A percentile compares a stretch with the other conserved stretches of the same genome.
Evolutionary conservation across 2,329 filamentous ascomycete genomes (phyloP).

Genomic region (Cyphellophora attinorum): DNA sequence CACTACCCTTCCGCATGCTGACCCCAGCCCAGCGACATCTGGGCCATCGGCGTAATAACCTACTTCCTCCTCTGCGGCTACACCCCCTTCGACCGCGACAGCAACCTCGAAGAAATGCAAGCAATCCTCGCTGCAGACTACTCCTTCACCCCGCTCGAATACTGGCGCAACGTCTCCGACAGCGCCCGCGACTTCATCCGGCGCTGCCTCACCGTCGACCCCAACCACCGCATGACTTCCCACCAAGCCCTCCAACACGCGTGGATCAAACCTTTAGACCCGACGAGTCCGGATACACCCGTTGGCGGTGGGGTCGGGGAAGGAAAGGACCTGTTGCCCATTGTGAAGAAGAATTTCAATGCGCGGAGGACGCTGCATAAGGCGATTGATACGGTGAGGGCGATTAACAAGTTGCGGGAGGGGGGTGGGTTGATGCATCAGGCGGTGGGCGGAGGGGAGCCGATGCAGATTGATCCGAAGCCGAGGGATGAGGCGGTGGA

Average conservation of each 20-base stretch:
- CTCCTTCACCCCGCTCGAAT: constrained; percentile 85
- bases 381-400: constrained; percentile 58
- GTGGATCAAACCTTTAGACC: constrained; percentile 52
- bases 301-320: too few species aligned
- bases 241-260: constrained; percentile 61
- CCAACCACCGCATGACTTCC: constrained; percentile 76
- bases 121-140: constrained; percentile 96
- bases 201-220: constrained; percentile 83
- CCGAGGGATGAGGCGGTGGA: constrained; percentile 38
- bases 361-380: constrained; percentile 55
- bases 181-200: constrained; percentile 86
- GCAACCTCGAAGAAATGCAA: constrained; percentile 98
- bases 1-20: constrained; percentile 3
- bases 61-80: constrained; percentile 98
- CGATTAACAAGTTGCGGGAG: constrained; percentile 58
- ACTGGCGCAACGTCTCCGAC: constrained; percentile 88
- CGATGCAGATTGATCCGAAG: constrained; percentile 45
- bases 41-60: constrained; percentile 96
- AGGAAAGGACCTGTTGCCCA: constrained; percentile 50
- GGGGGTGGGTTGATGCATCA: constrained; percentile 51
- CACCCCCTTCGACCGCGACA: constrained; percentile 95
- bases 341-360: constrained; percentile 63
- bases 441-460: constrained; percentile 50
- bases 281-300: constrained; percentile 23
- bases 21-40: constrained; percentile 59